Percentiles rank a stretch among this genome's conserved stretches.
Evolutionary conservation across 257 asterid genomes (phyloP).

Genomic region (Jasminum sambac): DNA sequence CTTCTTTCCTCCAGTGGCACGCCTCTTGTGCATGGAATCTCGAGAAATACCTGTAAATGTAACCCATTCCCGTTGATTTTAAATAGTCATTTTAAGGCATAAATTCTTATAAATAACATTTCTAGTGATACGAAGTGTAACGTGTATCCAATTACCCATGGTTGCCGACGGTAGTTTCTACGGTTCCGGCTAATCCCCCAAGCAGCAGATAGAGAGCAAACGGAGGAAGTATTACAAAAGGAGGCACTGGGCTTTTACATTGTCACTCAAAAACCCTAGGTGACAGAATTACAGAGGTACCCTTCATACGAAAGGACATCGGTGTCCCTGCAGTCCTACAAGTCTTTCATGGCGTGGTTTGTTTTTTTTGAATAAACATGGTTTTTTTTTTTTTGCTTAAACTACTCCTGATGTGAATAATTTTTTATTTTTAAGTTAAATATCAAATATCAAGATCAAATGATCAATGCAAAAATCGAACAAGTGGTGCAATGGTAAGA

Average conservation of each 20-base stretch:
- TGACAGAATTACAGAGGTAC: constrained; percentile 5
- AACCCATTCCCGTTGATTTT: neutral
- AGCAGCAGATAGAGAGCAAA: neutral
- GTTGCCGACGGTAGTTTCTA: constrained; percentile 14
- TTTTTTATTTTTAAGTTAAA: no score
- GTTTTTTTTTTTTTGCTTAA: no score
- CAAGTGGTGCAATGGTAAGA: no score
- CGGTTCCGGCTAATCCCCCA: neutral
- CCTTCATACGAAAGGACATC: neutral
- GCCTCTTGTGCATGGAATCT: constrained; percentile 60
- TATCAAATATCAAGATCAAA: no score
- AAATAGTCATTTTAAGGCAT: neutral
- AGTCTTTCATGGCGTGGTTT: no score
- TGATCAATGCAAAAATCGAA: no score
- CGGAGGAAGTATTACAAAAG: neutral
- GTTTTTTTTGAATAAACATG: no score
- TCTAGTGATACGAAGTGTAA: neutral
- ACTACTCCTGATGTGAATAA: no score
- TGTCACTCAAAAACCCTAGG: constrained; percentile 21
- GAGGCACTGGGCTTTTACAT: constrained; percentile 7
- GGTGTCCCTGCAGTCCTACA: neutral
- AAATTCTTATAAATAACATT: neutral
- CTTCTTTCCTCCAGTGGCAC: constrained; percentile 61
- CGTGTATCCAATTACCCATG: constrained; percentile 13
- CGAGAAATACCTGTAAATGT: constrained; percentile 42